phyloP scores from a whole-genome alignment of 2,329 filamentous ascomycete genomes.

The Verticillium albo-atrum region DNA sequence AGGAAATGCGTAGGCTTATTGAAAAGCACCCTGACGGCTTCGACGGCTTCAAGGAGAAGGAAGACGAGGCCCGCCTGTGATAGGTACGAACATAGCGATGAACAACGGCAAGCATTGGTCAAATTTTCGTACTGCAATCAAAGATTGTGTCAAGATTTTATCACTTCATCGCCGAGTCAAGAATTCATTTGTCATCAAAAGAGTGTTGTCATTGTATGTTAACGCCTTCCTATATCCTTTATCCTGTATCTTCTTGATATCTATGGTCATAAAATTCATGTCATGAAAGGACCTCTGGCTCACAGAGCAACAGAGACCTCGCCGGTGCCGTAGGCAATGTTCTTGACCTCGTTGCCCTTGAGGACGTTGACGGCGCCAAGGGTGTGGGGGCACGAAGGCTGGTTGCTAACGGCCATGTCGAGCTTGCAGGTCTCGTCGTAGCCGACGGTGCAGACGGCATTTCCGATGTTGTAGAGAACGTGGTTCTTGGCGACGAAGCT shows the following conservation, averaged over 20 bases:
- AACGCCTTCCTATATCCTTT: not conserved
- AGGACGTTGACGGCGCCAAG: constrained; percentile 30
- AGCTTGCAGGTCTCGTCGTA: constrained; percentile 46
- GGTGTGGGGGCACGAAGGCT: constrained; percentile 42
- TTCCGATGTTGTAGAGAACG: constrained; percentile 48
- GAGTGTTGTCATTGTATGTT: not conserved
- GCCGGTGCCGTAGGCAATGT: constrained; percentile 48
- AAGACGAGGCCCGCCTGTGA: not conserved
- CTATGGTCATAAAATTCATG: not conserved
- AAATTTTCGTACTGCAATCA: not conserved
- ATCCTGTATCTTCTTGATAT: not conserved
- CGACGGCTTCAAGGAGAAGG: not conserved
- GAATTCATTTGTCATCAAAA: not conserved
- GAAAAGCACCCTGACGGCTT: not conserved
- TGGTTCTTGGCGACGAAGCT: constrained; percentile 48
- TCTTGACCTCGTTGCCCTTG: constrained; percentile 38
- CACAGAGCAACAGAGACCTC: constrained; percentile 15
- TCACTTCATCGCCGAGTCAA: too few relatives aligned
- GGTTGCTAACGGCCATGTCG: constrained; percentile 43
- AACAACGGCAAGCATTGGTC: not conserved
- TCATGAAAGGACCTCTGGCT: not conserved
- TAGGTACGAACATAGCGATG: too few relatives aligned
- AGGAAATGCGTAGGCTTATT: not conserved
- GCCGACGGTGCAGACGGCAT: constrained; percentile 44
- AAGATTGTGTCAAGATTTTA: too few relatives aligned